Percentiles rank a stretch among this genome's conserved stretches.
phyloP scores from a whole-genome alignment of 345 rosid genomes.

The Populus euphratica region DNA sequence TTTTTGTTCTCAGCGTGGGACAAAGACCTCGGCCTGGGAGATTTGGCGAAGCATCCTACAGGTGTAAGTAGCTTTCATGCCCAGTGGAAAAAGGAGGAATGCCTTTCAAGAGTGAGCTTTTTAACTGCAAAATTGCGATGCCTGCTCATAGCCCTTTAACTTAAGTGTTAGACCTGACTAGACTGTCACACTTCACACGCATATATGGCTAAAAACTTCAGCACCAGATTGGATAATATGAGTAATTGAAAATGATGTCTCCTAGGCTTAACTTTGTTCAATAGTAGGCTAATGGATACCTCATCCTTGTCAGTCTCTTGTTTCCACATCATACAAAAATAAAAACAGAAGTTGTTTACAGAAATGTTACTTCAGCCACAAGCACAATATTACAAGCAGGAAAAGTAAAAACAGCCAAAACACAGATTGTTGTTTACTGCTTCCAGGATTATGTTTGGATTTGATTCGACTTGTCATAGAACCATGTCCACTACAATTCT shows the following conservation, averaged over 20 bases:
- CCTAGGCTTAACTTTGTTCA: background rate
- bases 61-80: background rate
- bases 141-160: background rate
- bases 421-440: background rate
- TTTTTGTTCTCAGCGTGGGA: background rate
- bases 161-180: constrained; percentile 2
- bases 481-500: background rate
- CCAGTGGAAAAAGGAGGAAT: background rate
- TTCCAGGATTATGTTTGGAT: too few relatives aligned
- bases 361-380: background rate
- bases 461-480: background rate
- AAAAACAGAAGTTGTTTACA: background rate
- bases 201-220: background rate
- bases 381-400: background rate
- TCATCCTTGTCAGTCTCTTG: background rate
- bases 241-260: background rate
- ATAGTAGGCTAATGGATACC: constrained; percentile 8
- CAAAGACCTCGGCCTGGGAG: background rate
- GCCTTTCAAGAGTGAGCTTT: background rate
- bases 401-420: background rate
- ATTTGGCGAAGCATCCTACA: background rate
- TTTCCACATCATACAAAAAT: background rate
- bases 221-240: background rate
- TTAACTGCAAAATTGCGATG: background rate
- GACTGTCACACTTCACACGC: background rate